A percentile compares a stretch with the other conserved stretches of the same genome.
These are phyloP conservation scores for Penstemon davidsonii DNA, from an alignment of 257 asterid species.

Conservation along the genomic window DNA sequence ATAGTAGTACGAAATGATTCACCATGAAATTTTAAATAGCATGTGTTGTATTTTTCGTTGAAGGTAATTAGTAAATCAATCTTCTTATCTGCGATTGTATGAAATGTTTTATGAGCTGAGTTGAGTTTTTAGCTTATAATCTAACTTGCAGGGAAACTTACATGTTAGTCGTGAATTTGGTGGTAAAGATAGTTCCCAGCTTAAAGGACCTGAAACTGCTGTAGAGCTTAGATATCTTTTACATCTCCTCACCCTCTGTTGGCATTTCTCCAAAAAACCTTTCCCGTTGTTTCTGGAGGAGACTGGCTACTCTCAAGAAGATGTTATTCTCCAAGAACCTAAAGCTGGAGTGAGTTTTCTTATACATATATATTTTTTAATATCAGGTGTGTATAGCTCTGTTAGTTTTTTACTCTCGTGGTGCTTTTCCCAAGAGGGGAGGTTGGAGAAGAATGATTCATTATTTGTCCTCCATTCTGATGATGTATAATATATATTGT, in stretches of 20 bases:
- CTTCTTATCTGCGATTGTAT: background rate
- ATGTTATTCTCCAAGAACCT: slow-evolving; percentile 94
- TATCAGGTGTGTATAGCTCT: background rate
- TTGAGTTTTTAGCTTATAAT: slow-evolving; percentile 25
- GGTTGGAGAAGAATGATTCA: slow-evolving; percentile 10
- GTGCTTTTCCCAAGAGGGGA: background rate
- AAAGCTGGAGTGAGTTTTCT: slow-evolving; percentile 88
- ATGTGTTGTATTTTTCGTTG: background rate
- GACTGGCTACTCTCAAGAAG: slow-evolving; percentile 82
- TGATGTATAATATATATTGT: slow-evolving; percentile 12
- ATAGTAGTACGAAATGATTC: slow-evolving; percentile 9
- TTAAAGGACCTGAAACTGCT: slow-evolving; percentile 74
- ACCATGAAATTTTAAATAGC: slow-evolving; percentile 12
- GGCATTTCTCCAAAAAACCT: slow-evolving; percentile 97
- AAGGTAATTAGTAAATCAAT: background rate
- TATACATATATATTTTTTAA: slow-evolving; percentile 1
- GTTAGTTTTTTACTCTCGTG: background rate
- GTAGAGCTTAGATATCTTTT: slow-evolving; percentile 78
- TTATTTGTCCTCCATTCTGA: background rate
- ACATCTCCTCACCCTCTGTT: slow-evolving; percentile 77
- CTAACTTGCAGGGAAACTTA: slow-evolving; percentile 67
- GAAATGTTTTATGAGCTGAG: slow-evolving; percentile 11
- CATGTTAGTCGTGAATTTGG: slow-evolving; percentile 79
- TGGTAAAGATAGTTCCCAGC: slow-evolving; percentile 73
- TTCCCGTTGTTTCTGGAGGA: slow-evolving; percentile 79